A percentile compares a stretch with the other conserved stretches of the same genome.
phyloP scores from a whole-genome alignment of 2,329 filamentous ascomycete species.

The Amauroascus verrucosus region DNA sequence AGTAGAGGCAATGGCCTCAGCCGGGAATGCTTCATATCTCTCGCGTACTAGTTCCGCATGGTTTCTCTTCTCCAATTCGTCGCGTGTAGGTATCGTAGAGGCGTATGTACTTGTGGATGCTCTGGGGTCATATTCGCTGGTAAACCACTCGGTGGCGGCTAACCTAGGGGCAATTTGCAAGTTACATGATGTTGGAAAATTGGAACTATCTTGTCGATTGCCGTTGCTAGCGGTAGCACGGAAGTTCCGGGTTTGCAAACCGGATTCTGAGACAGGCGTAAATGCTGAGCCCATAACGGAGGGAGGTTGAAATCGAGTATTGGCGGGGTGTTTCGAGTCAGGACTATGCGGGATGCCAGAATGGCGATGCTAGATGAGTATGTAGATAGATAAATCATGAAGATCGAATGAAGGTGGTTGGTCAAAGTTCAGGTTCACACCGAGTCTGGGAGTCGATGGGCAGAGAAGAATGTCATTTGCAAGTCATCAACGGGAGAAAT shows the following conservation, averaged over 20 bases:
- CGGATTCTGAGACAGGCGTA: background rate
- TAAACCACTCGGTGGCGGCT: background rate
- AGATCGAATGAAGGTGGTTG: background rate
- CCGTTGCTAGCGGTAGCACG: background rate
- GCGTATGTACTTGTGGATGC: slow-evolving; percentile 69
- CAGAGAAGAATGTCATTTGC: background rate
- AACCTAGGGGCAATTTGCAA: background rate
- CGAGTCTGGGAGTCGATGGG: background rate
- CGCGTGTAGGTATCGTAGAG: slow-evolving; percentile 57
- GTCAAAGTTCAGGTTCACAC: background rate
- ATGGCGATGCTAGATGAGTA: background rate
- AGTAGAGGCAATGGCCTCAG: slow-evolving; percentile 63
- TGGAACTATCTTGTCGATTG: background rate
- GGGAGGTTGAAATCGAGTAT: background rate
- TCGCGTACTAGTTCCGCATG: slow-evolving; percentile 42
- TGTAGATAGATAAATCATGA: background rate
- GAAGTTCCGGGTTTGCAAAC: background rate
- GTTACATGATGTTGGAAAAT: background rate
- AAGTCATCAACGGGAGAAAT: background rate
- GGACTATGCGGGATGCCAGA: no score
- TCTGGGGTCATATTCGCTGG: background rate
- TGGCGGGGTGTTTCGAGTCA: background rate
- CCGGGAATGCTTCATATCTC: slow-evolving; percentile 50
- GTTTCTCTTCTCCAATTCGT: slow-evolving; percentile 40
- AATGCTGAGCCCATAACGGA: background rate